Percentiles rank a stretch among this genome's conserved stretches.
phyloP scores from a whole-genome alignment of 345 rosid species.

The Eucalyptus fibrosa region DNA sequence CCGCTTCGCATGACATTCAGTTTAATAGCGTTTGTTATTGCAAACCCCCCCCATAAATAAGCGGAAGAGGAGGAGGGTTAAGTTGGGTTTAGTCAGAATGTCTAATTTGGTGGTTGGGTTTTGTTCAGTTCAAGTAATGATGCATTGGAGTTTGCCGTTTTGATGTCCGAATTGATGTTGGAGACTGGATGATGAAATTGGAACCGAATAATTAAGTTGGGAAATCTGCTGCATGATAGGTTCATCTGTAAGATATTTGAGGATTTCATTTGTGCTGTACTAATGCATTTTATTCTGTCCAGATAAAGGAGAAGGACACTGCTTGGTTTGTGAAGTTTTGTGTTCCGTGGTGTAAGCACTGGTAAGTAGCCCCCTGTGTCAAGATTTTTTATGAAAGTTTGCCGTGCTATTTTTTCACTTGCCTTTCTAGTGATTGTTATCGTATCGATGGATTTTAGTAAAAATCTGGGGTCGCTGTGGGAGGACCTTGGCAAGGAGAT shows the following conservation, averaged over 20 bases:
- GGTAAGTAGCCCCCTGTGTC: conserved; percentile 25
- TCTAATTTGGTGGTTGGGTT: not conserved
- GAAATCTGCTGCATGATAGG: not conserved
- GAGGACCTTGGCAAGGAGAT: conserved; percentile 78
- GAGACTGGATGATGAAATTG: not conserved
- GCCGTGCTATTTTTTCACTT: not conserved
- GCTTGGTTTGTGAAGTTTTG: conserved; percentile 96
- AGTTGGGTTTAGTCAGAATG: not conserved
- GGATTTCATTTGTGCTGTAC: not conserved
- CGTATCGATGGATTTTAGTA: conserved; percentile 28
- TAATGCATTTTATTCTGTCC: not conserved
- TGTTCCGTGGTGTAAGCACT: conserved; percentile 99
- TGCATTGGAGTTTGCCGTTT: not conserved
- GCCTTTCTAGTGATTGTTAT: not conserved
- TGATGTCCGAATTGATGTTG: not conserved
- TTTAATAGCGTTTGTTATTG: not conserved
- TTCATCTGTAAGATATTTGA: not conserved
- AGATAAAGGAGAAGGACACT: conserved; percentile 97
- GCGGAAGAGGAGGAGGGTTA: not conserved
- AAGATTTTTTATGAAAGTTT: not conserved
- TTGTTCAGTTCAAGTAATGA: not conserved
- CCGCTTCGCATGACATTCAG: not conserved
- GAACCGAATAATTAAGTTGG: not conserved
- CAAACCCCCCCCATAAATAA: not conserved
- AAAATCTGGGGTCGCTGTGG: conserved; percentile 87